Percentiles rank a stretch among this genome's conserved stretches.
Conservation (phyloP, 148 eudicot species). For the Rheum nobile region DNA sequence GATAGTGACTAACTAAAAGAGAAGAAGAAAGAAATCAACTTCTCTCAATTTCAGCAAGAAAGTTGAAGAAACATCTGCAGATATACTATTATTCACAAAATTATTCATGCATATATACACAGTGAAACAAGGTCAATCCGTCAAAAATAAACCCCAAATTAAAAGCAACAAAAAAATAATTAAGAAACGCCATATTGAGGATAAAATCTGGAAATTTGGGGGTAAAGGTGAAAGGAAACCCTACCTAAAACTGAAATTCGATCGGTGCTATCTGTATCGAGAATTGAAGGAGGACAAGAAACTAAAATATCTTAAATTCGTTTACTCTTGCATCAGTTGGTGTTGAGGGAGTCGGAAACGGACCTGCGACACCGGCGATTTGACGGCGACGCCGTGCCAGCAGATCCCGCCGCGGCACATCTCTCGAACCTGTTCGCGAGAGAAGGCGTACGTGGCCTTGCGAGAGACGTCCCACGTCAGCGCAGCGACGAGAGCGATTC, state of each 20-base stretch:
- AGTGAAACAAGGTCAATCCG: neutral
- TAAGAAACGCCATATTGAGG: no score
- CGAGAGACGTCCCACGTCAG: conserved; percentile 74
- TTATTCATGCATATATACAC: neutral
- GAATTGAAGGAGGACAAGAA: neutral
- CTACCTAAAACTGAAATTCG: neutral
- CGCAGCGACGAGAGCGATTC: conserved; percentile 22
- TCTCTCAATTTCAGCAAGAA: no score
- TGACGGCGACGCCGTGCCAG: conserved; percentile 91
- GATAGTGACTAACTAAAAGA: no score
- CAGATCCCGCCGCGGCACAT: conserved; percentile 71
- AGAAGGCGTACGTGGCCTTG: conserved; percentile 29
- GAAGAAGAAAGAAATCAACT: no score
- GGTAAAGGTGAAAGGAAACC: no score
- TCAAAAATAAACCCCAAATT: neutral
- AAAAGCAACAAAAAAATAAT: neutral
- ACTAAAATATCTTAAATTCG: neutral
- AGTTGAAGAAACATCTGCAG: no score
- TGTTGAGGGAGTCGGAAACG: conserved; percentile 47
- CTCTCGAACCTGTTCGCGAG: conserved; percentile 17
- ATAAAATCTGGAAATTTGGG: no score
- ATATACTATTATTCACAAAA: neutral
- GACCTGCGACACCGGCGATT: conserved; percentile 66
- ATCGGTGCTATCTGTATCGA: neutral
- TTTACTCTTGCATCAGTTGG: neutral